Conservation (phyloP, 2,329 filamentous ascomycete species). For the Calonectria crousiana region DNA sequence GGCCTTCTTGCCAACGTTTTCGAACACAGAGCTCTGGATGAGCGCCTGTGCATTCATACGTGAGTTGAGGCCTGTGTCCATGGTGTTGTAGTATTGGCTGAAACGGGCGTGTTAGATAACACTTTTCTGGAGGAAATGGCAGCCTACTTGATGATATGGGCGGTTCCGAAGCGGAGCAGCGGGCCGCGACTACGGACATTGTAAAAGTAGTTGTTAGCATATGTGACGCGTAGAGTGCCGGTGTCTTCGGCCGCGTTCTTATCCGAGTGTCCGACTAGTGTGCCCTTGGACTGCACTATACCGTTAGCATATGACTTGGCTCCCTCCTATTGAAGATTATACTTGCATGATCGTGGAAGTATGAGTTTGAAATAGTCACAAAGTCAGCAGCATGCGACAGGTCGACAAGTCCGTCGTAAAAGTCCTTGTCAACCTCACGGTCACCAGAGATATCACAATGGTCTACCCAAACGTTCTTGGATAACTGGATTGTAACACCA, state of each 20-base stretch:
- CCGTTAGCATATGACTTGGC: not conserved
- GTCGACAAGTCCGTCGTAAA: constrained; percentile 58
- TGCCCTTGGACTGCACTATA: constrained; percentile 59
- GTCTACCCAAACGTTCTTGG: constrained; percentile 62
- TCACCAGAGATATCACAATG: constrained; percentile 56
- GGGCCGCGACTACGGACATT: constrained; percentile 72
- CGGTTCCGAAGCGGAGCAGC: constrained; percentile 72
- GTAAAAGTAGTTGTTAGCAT: constrained; percentile 70
- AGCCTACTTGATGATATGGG: constrained; percentile 54
- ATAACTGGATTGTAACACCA: constrained; percentile 61
- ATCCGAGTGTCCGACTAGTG: constrained; percentile 72
- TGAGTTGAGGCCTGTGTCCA: constrained; percentile 42
- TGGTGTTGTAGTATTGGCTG: constrained; percentile 41
- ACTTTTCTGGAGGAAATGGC: not conserved
- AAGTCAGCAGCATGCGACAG: constrained; percentile 58
- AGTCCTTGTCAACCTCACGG: constrained; percentile 55
- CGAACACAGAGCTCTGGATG: constrained; percentile 39
- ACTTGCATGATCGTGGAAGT: constrained; percentile 56
- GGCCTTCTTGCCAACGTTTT: constrained; percentile 41
- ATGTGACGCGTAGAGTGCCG: constrained; percentile 70
- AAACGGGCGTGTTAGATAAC: not conserved
- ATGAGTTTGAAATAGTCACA: constrained; percentile 57
- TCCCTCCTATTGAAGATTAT: not conserved
- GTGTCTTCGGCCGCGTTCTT: constrained; percentile 68
- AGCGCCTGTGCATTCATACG: constrained; percentile 41